Conservation (phyloP, 768 basidiomycete genomes). For the Paxillus involutus region DNA sequence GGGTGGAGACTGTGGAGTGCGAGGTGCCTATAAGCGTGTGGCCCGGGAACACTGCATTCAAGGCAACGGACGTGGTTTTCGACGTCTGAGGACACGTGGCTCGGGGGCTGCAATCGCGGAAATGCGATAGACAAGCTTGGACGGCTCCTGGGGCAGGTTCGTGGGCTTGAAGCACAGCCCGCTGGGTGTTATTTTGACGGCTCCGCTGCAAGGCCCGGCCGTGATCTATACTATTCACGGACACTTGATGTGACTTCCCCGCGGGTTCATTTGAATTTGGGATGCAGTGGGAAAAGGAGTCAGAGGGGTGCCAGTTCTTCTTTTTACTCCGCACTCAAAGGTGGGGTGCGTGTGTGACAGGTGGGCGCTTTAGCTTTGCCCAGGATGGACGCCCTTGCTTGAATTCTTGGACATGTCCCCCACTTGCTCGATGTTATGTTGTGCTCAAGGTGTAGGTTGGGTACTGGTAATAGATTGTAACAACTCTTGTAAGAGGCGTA, state of each 20-base stretch:
- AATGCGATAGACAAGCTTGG: too few relatives aligned
- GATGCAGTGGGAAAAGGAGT: neutral
- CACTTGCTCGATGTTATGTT: too few relatives aligned
- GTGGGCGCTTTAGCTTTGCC: neutral
- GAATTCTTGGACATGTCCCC: too few relatives aligned
- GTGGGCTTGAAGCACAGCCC: neutral
- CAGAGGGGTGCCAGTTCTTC: neutral
- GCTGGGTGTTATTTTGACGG: neutral
- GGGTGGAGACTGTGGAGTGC: slow-evolving; percentile 89
- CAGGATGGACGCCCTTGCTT: neutral
- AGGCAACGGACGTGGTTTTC: slow-evolving; percentile 75
- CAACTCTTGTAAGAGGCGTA: neutral
- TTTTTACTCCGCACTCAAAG: neutral
- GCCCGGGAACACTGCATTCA: slow-evolving; percentile 88
- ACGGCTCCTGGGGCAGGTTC: neutral
- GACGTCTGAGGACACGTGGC: slow-evolving; percentile 47
- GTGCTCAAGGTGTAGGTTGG: too few relatives aligned
- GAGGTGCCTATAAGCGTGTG: slow-evolving; percentile 88
- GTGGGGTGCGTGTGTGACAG: neutral
- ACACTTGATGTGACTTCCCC: neutral
- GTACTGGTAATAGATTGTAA: too few relatives aligned
- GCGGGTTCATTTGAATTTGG: neutral
- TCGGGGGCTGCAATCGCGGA: neutral
- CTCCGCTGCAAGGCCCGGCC: neutral
- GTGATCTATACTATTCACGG: neutral